Conservation (phyloP, 2,329 filamentous ascomycete species). For the Plenodomus tracheiphilus region DNA sequence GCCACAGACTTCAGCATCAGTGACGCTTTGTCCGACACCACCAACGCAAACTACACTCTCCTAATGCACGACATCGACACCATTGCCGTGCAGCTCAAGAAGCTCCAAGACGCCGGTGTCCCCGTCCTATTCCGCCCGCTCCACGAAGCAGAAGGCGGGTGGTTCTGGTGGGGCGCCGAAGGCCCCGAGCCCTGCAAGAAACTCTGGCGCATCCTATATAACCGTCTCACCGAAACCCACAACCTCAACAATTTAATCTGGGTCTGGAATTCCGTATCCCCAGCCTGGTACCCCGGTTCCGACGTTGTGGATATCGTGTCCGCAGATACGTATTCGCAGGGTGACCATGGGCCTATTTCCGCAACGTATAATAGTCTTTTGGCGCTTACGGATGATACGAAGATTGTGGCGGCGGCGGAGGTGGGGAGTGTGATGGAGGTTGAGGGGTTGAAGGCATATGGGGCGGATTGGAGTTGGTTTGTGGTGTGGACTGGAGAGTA, state of each 20-base stretch:
- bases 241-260: conserved; percentile 54
- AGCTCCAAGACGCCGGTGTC: conserved; percentile 49
- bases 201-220: conserved; percentile 50
- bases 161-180: conserved; percentile 60
- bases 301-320: conserved; percentile 52
- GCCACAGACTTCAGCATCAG: conserved; percentile 55
- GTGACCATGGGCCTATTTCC: conserved; percentile 50
- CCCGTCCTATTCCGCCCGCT: conserved; percentile 54
- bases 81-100: conserved; percentile 52
- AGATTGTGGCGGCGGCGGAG: conserved; percentile 54
- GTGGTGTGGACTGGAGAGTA: conserved; percentile 52
- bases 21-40: conserved; percentile 47
- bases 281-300: conserved; percentile 55
- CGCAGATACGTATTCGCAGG: conserved; percentile 52
- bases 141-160: conserved; percentile 56
- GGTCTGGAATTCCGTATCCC: conserved; percentile 54
- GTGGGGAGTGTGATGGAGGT: conserved; percentile 54
- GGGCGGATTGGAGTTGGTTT: conserved; percentile 55
- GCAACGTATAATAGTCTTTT: conserved; percentile 52
- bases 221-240: conserved; percentile 51
- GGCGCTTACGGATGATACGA: conserved; percentile 49
- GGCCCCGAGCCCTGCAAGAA: conserved; percentile 52
- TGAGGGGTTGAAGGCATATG: conserved; percentile 47
- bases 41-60: conserved; percentile 53
- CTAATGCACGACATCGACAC: conserved; percentile 54